Evolutionary conservation across 768 basidiomycete species (phyloP), one percentile per base, ranked within the genome.

Genomic region (Gautieria morchelliformis): DNA sequence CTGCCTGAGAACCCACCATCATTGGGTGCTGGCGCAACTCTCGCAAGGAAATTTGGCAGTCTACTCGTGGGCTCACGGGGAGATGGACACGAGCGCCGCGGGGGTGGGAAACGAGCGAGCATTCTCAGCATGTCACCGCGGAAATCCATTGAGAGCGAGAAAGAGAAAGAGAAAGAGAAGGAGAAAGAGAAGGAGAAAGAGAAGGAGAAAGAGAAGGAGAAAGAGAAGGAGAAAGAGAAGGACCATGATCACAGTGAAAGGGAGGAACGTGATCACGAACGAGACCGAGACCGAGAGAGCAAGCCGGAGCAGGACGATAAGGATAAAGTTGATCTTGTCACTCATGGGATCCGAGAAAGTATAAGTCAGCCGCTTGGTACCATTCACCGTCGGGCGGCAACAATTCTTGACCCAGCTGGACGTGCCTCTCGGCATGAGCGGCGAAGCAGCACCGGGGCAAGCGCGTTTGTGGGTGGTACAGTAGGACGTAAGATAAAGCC

Each of bases 21-120:
- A 5, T 64, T 82, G 52, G 75, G 82, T 0, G 75, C 84, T 51
- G 83, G 85, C 19, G 80, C 37, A 17, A 53, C 57, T 5, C 76
- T 90, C n/a, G 85, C 86, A 59, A 75, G 85, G 69, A 84, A 81
- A 73, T 88, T 90, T 65, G 86, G 86, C 42, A 86, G 82, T 59
- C 67, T 90, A 64, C 70, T 88, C 39, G 68, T 62, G 11, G 79
- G 78, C 27, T 78, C 76, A 20, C 68, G 72, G 54, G 69, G 71
- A 5, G 24, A 61, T 37, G 60, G 53, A 32, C 76, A 72, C 22
- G 71, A 79, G 52, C 74, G 77, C 24, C 71, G 71, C 57, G 65
- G 74, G 60, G 56, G 57, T 65, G 68, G 39, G 42, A 77, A 75
- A 61, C 77, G 83, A 27, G 76, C 77, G 46, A 81, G 75, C 50